phyloP scores from a whole-genome alignment of 164 flowering plant genomes.

The Piper betle region DNA sequence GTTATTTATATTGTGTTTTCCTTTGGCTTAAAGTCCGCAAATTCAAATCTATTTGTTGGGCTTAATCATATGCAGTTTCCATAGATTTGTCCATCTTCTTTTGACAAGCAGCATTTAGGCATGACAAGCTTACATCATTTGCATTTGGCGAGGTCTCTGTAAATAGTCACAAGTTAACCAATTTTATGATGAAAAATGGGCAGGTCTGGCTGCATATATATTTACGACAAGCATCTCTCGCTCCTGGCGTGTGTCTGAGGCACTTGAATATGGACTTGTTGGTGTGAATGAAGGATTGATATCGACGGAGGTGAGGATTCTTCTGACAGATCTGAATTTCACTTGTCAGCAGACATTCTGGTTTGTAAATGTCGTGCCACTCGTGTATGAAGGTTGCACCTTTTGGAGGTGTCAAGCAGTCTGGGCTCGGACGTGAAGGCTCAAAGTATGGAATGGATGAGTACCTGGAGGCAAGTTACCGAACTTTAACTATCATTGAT shows the following conservation, averaged over 20 bases:
- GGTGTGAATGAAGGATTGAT: slow-evolving; percentile 93
- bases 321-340: not conserved
- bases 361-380: not conserved
- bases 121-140: not conserved
- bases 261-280: slow-evolving; percentile 92
- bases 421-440: slow-evolving; percentile 97
- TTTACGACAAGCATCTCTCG: slow-evolving; percentile 71
- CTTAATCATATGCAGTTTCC: no score
- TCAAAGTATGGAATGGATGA: slow-evolving; percentile 96
- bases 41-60: no score
- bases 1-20: no score
- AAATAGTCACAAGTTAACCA: not conserved
- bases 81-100: no score
- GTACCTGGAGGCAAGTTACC: slow-evolving; percentile 59
- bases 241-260: slow-evolving; percentile 92
- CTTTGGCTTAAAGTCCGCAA: no score
- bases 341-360: not conserved
- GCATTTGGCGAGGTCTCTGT: not conserved
- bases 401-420: slow-evolving; percentile 91
- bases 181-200: not conserved
- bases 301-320: slow-evolving; percentile 71
- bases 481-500: not conserved
- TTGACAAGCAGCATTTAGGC: not conserved
- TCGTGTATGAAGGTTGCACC: slow-evolving; percentile 76
- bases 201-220: slow-evolving; percentile 87